A percentile compares a stretch with the other conserved stretches of the same genome.
These are phyloP conservation scores for Blastobotrys petasosporus DNA, from an alignment of 1,139 yeast species.

Conservation along the genomic window DNA sequence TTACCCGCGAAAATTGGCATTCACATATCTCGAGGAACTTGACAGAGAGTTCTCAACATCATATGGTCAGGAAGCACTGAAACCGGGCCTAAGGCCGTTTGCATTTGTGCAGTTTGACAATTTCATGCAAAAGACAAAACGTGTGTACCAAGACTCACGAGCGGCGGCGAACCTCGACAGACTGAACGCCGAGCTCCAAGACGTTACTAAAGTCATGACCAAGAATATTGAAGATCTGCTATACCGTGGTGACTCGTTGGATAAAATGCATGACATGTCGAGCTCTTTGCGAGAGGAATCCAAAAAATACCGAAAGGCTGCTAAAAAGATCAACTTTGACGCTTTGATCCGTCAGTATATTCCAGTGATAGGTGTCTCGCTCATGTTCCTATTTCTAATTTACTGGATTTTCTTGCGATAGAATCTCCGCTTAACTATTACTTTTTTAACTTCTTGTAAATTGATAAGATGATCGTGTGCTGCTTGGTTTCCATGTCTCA, in stretches of 20 bases:
- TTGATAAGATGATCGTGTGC: too few relatives aligned
- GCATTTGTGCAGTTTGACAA: slow-evolving; percentile 83
- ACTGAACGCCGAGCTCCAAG: slow-evolving; percentile 80
- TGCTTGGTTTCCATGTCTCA: neutral
- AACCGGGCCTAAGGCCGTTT: slow-evolving; percentile 68
- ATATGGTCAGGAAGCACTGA: slow-evolving; percentile 66
- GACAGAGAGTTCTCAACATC: slow-evolving; percentile 76
- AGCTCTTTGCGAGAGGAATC: slow-evolving; percentile 76
- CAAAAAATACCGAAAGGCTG: slow-evolving; percentile 81
- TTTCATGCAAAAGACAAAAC: slow-evolving; percentile 80
- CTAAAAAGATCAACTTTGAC: slow-evolving; percentile 85
- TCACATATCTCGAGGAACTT: slow-evolving; percentile 76
- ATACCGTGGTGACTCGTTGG: slow-evolving; percentile 91
- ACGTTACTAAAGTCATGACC: slow-evolving; percentile 92
- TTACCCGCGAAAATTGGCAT: slow-evolving; percentile 85
- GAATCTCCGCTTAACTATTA: slow-evolving; percentile 8
- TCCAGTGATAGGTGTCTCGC: slow-evolving; percentile 68
- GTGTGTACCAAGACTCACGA: slow-evolving; percentile 82
- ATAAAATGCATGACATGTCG: slow-evolving; percentile 84
- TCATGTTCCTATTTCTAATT: slow-evolving; percentile 68
- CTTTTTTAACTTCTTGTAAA: too few relatives aligned
- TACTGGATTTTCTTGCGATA: slow-evolving; percentile 70
- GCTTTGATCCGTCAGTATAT: slow-evolving; percentile 84
- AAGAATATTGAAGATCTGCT: slow-evolving; percentile 91
- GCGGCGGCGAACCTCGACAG: slow-evolving; percentile 85